Evolutionary conservation across 192 early-diverging fungal genomes (phyloP).

Genomic region (Umbelopsis vinacea): DNA sequence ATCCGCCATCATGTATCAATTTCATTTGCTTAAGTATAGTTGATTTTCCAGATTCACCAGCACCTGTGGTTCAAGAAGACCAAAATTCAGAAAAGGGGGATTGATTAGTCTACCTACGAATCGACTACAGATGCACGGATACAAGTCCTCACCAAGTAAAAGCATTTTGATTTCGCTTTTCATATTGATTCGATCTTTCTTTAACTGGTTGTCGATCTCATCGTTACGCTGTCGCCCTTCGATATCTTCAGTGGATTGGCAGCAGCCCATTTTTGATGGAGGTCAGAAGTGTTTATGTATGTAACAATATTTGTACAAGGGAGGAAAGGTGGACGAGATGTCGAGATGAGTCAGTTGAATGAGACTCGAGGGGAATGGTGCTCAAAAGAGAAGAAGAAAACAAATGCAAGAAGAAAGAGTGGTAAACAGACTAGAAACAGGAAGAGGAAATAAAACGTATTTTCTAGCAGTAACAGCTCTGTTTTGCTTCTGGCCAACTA

Average conservation of each 20-base stretch:
- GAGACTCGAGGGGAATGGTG: slow-evolving; percentile 13
- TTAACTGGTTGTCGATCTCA: slow-evolving; percentile 91
- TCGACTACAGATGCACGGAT: too few relatives aligned
- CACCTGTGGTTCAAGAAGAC: slow-evolving; percentile 55
- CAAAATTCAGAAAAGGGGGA: too few relatives aligned
- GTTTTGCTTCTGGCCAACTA: neutral
- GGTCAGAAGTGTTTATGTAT: neutral
- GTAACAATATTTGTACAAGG: slow-evolving; percentile 15
- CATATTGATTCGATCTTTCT: slow-evolving; percentile 78
- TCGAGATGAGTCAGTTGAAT: slow-evolving; percentile 21
- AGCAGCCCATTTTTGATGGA: slow-evolving; percentile 80
- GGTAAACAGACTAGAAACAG: neutral
- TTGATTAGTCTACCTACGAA: slow-evolving; percentile 7
- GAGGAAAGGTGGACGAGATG: neutral
- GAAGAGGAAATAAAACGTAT: neutral
- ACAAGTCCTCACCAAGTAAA: slow-evolving; percentile 62
- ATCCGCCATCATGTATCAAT: slow-evolving; percentile 94
- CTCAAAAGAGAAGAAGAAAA: slow-evolving; percentile 4
- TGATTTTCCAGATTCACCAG: slow-evolving; percentile 96
- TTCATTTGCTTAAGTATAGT: slow-evolving; percentile 99
- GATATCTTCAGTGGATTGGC: slow-evolving; percentile 82
- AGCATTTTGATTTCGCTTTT: slow-evolving; percentile 97
- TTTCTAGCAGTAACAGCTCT: neutral
- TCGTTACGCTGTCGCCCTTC: slow-evolving; percentile 86
- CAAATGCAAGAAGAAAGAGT: slow-evolving; percentile 14